These are phyloP conservation scores for Exophiala sp. DNA, from an alignment of 2,329 filamentous ascomycete genomes.

Conservation along the genomic window DNA sequence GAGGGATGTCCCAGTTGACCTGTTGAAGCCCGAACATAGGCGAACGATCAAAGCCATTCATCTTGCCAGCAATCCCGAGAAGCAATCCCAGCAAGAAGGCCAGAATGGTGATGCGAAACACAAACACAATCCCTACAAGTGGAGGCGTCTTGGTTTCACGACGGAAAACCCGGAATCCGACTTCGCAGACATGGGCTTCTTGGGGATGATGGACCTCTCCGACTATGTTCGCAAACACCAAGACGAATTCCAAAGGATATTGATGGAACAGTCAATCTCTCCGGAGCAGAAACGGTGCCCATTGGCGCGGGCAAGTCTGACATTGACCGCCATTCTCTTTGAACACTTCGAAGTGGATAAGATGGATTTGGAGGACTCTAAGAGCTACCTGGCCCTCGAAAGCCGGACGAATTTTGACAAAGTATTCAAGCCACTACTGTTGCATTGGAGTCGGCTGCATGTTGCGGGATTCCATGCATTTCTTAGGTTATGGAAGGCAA, in stretches of 20 bases:
- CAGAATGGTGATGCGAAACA: slow-evolving; percentile 40
- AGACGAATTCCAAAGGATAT: slow-evolving; percentile 83
- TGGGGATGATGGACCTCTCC: slow-evolving; percentile 96
- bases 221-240: slow-evolving; percentile 91
- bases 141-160: slow-evolving; percentile 86
- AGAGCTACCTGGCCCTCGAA: slow-evolving; percentile 68
- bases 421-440: slow-evolving; percentile 75
- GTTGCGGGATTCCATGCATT: slow-evolving; percentile 80
- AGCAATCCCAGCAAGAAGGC: slow-evolving; percentile 38
- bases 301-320: slow-evolving; percentile 76
- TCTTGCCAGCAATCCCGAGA: slow-evolving; percentile 69
- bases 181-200: slow-evolving; percentile 76
- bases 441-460: slow-evolving; percentile 91
- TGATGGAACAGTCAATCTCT: slow-evolving; percentile 79
- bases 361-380: slow-evolving; percentile 69
- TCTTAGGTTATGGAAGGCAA: slow-evolving; percentile 86
- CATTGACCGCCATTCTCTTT: slow-evolving; percentile 81
- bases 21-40: slow-evolving; percentile 82
- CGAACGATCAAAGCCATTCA: slow-evolving; percentile 80
- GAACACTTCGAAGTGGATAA: slow-evolving; percentile 94
- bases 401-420: slow-evolving; percentile 73
- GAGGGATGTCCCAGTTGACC: slow-evolving; percentile 75
- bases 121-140: slow-evolving; percentile 82
- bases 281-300: slow-evolving; percentile 71
- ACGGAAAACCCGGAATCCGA: slow-evolving; percentile 80